Conservation (phyloP, 2,329 filamentous ascomycete genomes). For the Alternaria arborescens region DNA sequence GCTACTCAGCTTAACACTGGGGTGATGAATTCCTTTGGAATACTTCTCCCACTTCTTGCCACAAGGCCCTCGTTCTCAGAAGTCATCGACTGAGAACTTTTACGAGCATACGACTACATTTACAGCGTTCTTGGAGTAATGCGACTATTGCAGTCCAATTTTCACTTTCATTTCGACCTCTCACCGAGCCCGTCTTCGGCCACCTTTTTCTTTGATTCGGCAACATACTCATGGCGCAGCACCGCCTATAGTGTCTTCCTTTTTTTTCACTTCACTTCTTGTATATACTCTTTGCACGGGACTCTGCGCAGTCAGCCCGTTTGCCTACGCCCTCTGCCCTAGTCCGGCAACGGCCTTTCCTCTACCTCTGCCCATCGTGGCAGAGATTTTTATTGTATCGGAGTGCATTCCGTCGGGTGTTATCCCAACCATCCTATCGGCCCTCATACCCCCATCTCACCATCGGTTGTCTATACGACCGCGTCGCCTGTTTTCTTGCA, state of each 20-base stretch:
- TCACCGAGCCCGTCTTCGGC: background rate
- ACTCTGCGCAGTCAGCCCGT: background rate
- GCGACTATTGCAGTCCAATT: background rate
- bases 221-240: slow-evolving; percentile 9
- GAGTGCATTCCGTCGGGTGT: background rate
- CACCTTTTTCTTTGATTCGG: background rate
- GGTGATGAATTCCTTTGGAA: slow-evolving; percentile 21
- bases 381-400: slow-evolving; percentile 6
- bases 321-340: slow-evolving; percentile 8
- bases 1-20: slow-evolving; percentile 39
- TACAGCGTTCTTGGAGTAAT: slow-evolving; percentile 6
- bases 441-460: background rate
- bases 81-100: background rate
- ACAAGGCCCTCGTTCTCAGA: background rate
- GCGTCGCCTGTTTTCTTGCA: background rate
- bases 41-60: background rate
- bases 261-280: slow-evolving; percentile 18
- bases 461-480: background rate
- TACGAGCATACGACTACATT: slow-evolving; percentile 7
- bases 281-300: slow-evolving; percentile 19
- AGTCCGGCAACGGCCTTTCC: slow-evolving; percentile 3
- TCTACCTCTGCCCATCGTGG: background rate
- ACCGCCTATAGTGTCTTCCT: slow-evolving; percentile 17
- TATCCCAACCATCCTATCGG: slow-evolving; percentile 1
- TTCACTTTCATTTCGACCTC: slow-evolving; percentile 1